A percentile compares a stretch with the other conserved stretches of the same genome.
Evolutionary conservation across 768 basidiomycete genomes (phyloP).

Genomic region (Asterophora parasitica): DNA sequence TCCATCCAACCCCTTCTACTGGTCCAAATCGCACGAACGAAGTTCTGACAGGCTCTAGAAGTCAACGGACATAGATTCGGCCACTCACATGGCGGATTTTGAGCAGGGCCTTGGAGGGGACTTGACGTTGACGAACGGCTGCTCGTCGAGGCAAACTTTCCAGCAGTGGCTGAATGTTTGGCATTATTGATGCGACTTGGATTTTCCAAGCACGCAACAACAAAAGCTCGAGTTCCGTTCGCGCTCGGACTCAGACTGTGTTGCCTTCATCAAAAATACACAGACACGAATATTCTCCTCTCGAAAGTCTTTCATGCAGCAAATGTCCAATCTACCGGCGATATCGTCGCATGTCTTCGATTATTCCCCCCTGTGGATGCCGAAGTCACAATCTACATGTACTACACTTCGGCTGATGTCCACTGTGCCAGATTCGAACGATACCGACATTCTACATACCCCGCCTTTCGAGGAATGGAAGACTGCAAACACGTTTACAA

Average conservation of each 20-base stretch:
- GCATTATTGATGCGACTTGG: neutral
- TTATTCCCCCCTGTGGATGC: neutral
- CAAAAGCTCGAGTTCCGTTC: no score
- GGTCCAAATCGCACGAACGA: conserved; percentile 22
- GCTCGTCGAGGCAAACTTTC: conserved; percentile 15
- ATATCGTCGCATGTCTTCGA: neutral
- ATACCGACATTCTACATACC: neutral
- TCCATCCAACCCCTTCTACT: conserved; percentile 35
- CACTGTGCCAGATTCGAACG: neutral
- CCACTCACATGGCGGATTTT: conserved; percentile 39
- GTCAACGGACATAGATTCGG: conserved; percentile 17
- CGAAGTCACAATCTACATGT: no score
- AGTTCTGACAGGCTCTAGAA: conserved; percentile 17
- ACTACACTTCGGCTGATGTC: neutral
- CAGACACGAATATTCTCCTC: no score
- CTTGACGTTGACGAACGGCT: conserved; percentile 35
- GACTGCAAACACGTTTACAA: neutral
- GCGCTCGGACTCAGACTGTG: no score
- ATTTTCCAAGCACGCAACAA: neutral
- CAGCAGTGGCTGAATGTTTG: conserved; percentile 17
- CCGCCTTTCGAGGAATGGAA: neutral
- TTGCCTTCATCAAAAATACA: no score
- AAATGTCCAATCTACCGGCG: neutral
- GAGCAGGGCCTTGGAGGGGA: conserved; percentile 30
- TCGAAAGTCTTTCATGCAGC: neutral